Base-by-base conservation (phyloP, 192 early-diverging fungal genomes). In the Backusella morwellensis region DNA sequence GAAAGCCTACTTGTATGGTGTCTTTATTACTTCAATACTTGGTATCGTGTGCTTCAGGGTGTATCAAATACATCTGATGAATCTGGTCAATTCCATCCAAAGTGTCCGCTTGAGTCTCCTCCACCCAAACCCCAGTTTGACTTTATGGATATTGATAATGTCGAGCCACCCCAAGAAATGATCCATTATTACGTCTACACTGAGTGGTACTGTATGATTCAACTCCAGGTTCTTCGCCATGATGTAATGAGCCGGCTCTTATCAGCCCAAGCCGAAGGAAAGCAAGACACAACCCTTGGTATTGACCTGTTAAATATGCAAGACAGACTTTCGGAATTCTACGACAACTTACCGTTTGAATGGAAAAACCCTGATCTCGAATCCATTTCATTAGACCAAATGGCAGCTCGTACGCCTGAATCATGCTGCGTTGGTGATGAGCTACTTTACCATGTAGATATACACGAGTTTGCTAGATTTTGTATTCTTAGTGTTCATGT, bases 21-120 rank as follows among this genome's bases (percentile, higher is more conserved):
- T 56, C 50, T 83, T 3, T 83, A 83, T 38, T 83, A 83, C 35
- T 80, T 68, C 42, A 79, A 83, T 75, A 80, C 82, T 4, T 83
- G 82, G 82, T 78, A 82, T 68, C 80, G 80, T 67, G 80, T 82
- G 12, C 40, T 82, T 38, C 80, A 82, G 19, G 80, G 80, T 3
- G 56, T 50, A 1, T 47, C 40, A 6, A 68, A 63, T 34, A 47
- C 35, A 6, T 66, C 74, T 35, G 42, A 47, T 14, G 29, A 41
- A 17, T 42, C 59, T 14, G 63, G 38, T 23, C 70, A 67, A 47
- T 73, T 79, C 68, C 54, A 74, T 66, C 72, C 78, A 23, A 40
- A 26, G 1, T 76, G 70, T 38, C 71, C 72, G 21, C 72, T 74
- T 21, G 54, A 72, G 11, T 6, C 36, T 4, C 74, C 74, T 19